A percentile compares a stretch with the other conserved stretches of the same genome.
These are phyloP conservation scores for Aphanomyces euteiches DNA, from an alignment of 352 stramenopile species.

Conservation along the genomic window DNA sequence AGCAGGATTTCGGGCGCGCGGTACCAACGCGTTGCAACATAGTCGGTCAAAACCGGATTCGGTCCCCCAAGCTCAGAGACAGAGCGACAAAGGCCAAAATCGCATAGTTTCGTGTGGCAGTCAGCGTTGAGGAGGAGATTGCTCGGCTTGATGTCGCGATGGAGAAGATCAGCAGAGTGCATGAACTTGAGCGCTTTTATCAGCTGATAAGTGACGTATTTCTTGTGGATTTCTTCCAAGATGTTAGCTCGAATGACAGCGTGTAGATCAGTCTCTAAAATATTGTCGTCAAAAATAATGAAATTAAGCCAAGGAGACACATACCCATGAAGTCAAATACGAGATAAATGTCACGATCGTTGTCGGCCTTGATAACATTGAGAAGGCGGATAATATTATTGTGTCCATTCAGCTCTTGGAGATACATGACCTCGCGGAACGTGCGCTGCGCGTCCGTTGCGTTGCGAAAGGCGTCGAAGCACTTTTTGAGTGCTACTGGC, in stretches of 20 bases:
- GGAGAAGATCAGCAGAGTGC: conserved; percentile 91
- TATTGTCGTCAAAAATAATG: conserved; percentile 1
- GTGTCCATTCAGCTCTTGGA: conserved; percentile 90
- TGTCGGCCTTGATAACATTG: conserved; percentile 93
- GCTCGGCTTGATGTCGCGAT: conserved; percentile 96
- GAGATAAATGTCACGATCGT: conserved; percentile 95
- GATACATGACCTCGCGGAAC: conserved; percentile 95
- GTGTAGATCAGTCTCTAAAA: conserved; percentile 92
- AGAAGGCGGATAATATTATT: conserved; percentile 93
- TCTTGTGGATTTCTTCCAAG: conserved; percentile 95
- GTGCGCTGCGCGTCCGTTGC: conserved; percentile 92
- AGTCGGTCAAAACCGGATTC: conserved; percentile 91
- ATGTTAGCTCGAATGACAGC: conserved; percentile 94
- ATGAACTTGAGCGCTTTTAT: conserved; percentile 96
- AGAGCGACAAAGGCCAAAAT: conserved; percentile 94
- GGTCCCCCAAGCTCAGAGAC: conserved; percentile 80
- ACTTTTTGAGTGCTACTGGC: conserved; percentile 95
- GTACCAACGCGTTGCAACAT: conserved; percentile 96
- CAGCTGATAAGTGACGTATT: conserved; percentile 97
- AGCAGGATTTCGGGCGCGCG: conserved; percentile 93
- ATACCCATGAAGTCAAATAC: conserved; percentile 95
- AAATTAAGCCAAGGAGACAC: conserved; percentile 13
- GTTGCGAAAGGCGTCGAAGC: conserved; percentile 95
- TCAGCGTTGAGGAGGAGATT: conserved; percentile 95
- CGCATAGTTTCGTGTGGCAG: conserved; percentile 93